Percentiles rank a stretch among this genome's conserved stretches.
Evolutionary conservation across 306 rosid genomes (phyloP).

Genomic region (Macrotyloma uniflorum): DNA sequence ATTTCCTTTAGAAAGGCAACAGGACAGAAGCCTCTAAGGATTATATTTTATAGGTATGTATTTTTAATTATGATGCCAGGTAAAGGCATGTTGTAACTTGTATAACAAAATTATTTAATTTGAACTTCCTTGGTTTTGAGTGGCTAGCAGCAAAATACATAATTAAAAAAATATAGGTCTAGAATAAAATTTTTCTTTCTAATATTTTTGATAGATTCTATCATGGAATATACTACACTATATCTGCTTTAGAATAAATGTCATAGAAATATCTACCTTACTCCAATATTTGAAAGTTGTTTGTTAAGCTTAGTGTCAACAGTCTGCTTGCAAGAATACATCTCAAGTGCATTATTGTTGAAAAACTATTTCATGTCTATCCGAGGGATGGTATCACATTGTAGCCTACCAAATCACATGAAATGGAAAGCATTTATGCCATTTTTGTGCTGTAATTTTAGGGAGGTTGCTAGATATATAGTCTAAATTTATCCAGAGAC

Average conservation of each 20-base stretch:
- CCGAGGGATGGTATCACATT: not conserved
- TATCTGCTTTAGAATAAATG: not conserved
- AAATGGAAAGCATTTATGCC: not conserved
- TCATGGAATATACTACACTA: not conserved
- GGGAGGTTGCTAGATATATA: not conserved
- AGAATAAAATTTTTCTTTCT: not conserved
- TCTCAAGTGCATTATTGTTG: not conserved
- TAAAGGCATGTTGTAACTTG: not conserved
- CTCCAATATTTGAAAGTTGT: not conserved
- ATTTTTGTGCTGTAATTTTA: not conserved
- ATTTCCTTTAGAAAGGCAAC: constrained; percentile 93
- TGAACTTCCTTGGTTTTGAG: not conserved
- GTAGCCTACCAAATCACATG: not conserved
- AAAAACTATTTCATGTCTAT: not conserved
- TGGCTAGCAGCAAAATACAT: not conserved
- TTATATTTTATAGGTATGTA: constrained; percentile 80
- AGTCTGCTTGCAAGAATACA: not conserved
- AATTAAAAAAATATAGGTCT: not conserved
- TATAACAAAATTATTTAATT: not conserved
- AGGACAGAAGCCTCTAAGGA: constrained; percentile 89
- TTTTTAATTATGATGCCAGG: not conserved
- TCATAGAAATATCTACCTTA: not conserved
- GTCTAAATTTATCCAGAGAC: not conserved
- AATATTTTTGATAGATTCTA: not conserved
- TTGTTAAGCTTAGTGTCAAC: not conserved